Percentiles rank a stretch among this genome's conserved stretches.
Evolutionary conservation across 305 asterid genomes (phyloP).

Genomic region (Fraxinus angustifolia): DNA sequence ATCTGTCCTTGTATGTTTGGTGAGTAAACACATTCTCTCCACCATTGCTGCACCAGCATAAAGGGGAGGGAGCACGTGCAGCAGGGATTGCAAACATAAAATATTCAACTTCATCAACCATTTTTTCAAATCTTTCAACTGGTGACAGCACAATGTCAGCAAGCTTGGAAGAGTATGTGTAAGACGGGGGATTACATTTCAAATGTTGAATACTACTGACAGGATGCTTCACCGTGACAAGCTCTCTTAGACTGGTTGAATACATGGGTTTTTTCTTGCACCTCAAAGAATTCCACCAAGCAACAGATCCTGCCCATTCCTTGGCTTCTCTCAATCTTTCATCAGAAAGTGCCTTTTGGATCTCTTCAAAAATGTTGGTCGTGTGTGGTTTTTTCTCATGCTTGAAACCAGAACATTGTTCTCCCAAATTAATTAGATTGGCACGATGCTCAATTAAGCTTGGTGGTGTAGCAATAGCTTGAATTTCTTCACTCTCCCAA

Average conservation of each 20-base stretch:
- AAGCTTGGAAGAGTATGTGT: constrained; percentile 63
- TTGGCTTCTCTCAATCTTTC: constrained; percentile 77
- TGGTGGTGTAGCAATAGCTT: constrained; percentile 84
- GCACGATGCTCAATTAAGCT: constrained; percentile 58
- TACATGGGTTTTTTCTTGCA: constrained; percentile 83
- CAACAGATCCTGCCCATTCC: constrained; percentile 70
- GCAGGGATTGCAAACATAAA: constrained; percentile 99
- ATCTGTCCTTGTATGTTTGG: constrained; percentile 53
- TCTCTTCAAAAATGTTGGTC: constrained; percentile 69
- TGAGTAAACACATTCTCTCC: constrained; percentile 62
- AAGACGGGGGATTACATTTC: constrained; percentile 56
- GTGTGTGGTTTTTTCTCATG: constrained; percentile 44
- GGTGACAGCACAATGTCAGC: constrained; percentile 82
- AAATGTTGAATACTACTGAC: constrained; percentile 49
- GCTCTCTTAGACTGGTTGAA: constrained; percentile 68
- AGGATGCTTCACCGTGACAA: constrained; percentile 69
- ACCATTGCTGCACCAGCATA: constrained; percentile 88
- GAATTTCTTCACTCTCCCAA: constrained; percentile 86
- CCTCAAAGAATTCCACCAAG: constrained; percentile 96
- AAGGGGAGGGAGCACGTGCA: constrained; percentile 95
- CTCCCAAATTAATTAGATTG: constrained; percentile 39
- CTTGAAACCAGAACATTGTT: constrained; percentile 32
- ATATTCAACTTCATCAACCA: constrained; percentile 77
- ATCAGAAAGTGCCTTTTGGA: constrained; percentile 56
- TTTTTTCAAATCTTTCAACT: constrained; percentile 71